These are phyloP conservation scores for Misopates orontium DNA, from an alignment of 257 asterid genomes.

Conservation along the genomic window DNA sequence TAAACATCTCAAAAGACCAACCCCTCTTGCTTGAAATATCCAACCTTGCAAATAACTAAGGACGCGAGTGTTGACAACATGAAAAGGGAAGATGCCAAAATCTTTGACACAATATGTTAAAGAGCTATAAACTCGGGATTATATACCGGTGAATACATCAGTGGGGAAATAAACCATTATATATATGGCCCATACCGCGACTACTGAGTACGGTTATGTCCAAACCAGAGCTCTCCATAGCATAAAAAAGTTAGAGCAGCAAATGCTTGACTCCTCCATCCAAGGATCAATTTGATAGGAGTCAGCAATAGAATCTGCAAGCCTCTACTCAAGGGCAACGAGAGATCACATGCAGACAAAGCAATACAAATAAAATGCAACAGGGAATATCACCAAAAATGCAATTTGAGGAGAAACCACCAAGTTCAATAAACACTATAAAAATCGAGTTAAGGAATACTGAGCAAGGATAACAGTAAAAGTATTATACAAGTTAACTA, in stretches of 20 bases:
- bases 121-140: no score
- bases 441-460: no score
- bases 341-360: constrained; percentile 10
- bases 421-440: no score
- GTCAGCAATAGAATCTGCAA: constrained; percentile 37
- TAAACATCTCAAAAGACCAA: constrained; percentile 9
- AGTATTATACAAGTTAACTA: no score
- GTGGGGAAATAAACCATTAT: constrained; percentile 9
- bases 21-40: constrained; percentile 5
- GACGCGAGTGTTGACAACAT: constrained; percentile 25
- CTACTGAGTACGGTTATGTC: constrained; percentile 17
- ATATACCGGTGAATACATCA: no score
- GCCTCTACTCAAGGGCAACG: constrained; percentile 25
- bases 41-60: constrained; percentile 26
- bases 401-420: no score
- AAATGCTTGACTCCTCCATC: constrained; percentile 38
- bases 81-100: constrained; percentile 25
- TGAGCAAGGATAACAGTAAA: no score
- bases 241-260: constrained; percentile 29
- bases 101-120: not conserved
- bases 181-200: constrained; percentile 22
- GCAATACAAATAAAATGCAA: constrained; percentile 5
- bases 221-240: constrained; percentile 41
- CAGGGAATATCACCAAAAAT: constrained; percentile 7
- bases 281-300: constrained; percentile 33